phyloP scores from a whole-genome alignment of 129 eudicot genomes.

The Chrysanthemum lavandulifolium region DNA sequence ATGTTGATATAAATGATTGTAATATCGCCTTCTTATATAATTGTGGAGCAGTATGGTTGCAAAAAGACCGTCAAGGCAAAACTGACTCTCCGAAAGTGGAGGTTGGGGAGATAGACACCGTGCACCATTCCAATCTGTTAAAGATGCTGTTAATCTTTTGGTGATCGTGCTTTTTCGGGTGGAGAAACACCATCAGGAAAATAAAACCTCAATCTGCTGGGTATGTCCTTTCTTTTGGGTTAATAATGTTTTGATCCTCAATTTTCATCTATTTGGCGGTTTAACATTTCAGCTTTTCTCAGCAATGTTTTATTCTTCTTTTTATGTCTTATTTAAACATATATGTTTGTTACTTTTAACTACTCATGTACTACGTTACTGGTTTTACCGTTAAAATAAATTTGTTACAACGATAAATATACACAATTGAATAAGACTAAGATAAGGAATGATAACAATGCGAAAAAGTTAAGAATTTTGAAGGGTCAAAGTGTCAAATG shows the following conservation, averaged over 20 bases:
- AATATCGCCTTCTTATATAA: neutral
- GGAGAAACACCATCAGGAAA: slow-evolving; percentile 67
- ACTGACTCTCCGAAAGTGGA: slow-evolving; percentile 68
- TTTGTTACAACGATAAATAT: too few species aligned
- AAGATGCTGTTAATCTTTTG: slow-evolving; percentile 93
- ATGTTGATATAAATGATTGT: neutral
- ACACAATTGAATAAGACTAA: too few species aligned
- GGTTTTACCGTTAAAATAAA: too few species aligned
- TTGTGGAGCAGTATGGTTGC: slow-evolving; percentile 50
- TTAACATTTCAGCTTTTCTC: too few species aligned
- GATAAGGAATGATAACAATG: too few species aligned
- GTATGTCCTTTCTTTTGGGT: slow-evolving; percentile 29
- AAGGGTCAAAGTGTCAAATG: too few species aligned
- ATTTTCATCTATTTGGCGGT: too few species aligned
- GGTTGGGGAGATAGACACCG: slow-evolving; percentile 98
- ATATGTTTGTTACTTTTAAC: too few species aligned
- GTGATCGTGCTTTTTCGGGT: slow-evolving; percentile 86
- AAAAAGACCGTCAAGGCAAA: slow-evolving; percentile 53
- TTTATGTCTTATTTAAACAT: neutral
- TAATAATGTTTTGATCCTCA: too few species aligned
- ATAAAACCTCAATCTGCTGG: slow-evolving; percentile 74
- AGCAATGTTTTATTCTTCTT: too few species aligned
- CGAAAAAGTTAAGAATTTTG: too few species aligned
- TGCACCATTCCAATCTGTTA: slow-evolving; percentile 95
- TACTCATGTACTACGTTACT: too few species aligned